Base-by-base conservation (phyloP, 2,329 filamentous ascomycete species). In the Cadophora malorum region DNA sequence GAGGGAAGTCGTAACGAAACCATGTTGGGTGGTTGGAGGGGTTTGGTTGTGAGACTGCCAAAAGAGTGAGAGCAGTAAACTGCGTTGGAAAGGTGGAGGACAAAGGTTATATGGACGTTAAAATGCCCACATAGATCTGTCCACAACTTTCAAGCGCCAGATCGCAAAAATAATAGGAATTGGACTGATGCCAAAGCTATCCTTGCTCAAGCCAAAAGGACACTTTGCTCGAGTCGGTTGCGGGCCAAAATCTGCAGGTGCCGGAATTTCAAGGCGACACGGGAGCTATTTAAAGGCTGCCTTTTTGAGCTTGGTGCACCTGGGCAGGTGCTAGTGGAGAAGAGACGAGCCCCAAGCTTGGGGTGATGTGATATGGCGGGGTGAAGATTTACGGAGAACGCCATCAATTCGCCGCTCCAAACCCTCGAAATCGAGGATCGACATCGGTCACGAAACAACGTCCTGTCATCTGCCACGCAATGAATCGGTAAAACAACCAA, bases 41-140 rank as follows among this genome's bases (percentile, higher is more conserved):
- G 8, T 25, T 19, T 19, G 16, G 19, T 65, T 64, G 52, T 68
- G 45, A 65, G 60, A 70, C 74, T 76, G 73, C 73, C 73, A 58
- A 75, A 75, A 60, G 73, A 76, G 70, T 72, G 72, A 74, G 33
- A 72, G 73, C 73, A 74, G 70, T 66, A 59, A 52, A 62, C 68
- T 35, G 58, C 49, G 33, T 60, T 50, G 63, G 58, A 14, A 58
- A 16, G 28, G 58, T 35, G 63, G 35, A 67, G 50, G 60, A 70
- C 66, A 71, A 59, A 64, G 62, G 66, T 75, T 74, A 74, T 75
- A 74, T 72, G 67, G 55, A 38, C 55, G 64, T 61, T 71, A 71
- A 69, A 69, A 50, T 65, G 64, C 55, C 65, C 35, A 70, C 72
- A 76, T 75, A 72, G 71, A 76, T 77, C 72, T 76, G 75, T 74